Conservation (phyloP, 2,329 filamentous ascomycete genomes). For the Passalora sequoiae region DNA sequence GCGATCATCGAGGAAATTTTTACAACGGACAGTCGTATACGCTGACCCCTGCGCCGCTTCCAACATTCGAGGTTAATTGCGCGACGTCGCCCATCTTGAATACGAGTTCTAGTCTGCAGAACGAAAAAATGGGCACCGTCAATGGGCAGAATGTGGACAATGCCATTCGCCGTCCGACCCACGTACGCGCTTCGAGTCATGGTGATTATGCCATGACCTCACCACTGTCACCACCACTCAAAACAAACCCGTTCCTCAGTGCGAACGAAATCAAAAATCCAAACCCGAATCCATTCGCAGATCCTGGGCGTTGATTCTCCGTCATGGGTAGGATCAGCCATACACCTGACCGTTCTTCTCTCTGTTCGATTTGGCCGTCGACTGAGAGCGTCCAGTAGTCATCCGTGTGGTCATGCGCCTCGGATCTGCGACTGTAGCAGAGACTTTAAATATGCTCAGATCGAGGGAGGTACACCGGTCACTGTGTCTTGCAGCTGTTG, state of each 20-base stretch:
- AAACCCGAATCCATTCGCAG: constrained; percentile 37
- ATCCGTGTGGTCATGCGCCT: constrained; percentile 27
- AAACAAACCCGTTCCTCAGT: constrained; percentile 26
- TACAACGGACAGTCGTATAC: constrained; percentile 43
- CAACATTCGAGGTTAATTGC: constrained; percentile 36
- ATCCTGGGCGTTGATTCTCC: constrained; percentile 37
- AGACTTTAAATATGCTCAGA: constrained; percentile 36
- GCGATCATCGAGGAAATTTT: constrained; percentile 42
- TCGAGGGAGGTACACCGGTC: constrained; percentile 23
- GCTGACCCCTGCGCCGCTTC: constrained; percentile 41
- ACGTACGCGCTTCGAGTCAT: constrained; percentile 43
- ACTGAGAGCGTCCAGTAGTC: constrained; percentile 39
- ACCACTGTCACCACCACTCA: constrained; percentile 35
- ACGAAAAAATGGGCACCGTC: constrained; percentile 43
- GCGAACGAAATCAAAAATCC: constrained; percentile 26
- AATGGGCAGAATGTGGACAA: constrained; percentile 40
- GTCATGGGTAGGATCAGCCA: constrained; percentile 34
- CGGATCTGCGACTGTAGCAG: constrained; percentile 26
- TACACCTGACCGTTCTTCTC: constrained; percentile 41
- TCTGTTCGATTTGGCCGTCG: constrained; percentile 29
- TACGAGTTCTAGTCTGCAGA: constrained; percentile 25
- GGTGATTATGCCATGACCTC: constrained; percentile 42
- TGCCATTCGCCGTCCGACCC: constrained; percentile 39
- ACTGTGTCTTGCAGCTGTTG: constrained; percentile 22
- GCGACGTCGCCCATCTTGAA: constrained; percentile 29